phyloP scores from a whole-genome alignment of 2,329 filamentous ascomycete genomes.

The Alternaria angustiovoidea region DNA sequence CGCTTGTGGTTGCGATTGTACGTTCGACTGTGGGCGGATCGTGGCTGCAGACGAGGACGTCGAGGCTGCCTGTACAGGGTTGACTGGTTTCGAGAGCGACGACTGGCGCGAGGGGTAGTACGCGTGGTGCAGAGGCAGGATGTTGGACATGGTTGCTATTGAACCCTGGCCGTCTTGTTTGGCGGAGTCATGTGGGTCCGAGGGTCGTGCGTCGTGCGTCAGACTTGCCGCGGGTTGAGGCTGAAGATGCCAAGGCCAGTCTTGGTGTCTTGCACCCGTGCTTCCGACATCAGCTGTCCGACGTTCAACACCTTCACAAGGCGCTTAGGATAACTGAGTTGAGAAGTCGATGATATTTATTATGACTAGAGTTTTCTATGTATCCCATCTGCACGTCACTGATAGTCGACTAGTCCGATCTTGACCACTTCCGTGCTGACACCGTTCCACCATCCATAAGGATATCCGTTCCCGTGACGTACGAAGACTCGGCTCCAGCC shows the following conservation, averaged over 20 bases:
- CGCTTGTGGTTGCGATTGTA: constrained; percentile 18
- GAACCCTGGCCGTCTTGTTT: constrained; percentile 14
- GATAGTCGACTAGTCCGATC: too few relatives aligned
- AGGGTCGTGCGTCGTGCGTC: constrained; percentile 22
- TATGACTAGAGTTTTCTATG: too few relatives aligned
- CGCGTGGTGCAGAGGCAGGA: constrained; percentile 29
- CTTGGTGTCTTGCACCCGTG: not conserved
- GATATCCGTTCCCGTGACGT: constrained; percentile 2
- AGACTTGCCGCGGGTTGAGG: constrained; percentile 13
- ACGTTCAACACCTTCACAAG: not conserved
- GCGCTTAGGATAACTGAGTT: too few relatives aligned
- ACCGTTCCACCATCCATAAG: constrained; percentile 1
- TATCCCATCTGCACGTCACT: too few relatives aligned
- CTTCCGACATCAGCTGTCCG: not conserved
- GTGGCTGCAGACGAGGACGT: constrained; percentile 13
- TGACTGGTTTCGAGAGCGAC: constrained; percentile 12
- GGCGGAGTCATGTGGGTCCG: constrained; percentile 32
- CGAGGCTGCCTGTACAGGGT: constrained; percentile 3
- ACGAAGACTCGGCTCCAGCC: not conserved
- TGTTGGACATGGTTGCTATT: constrained; percentile 31
- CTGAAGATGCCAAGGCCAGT: constrained; percentile 15
- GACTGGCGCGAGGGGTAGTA: constrained; percentile 20
- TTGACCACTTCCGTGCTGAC: too few relatives aligned
- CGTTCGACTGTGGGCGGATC: constrained; percentile 5
- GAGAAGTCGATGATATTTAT: too few relatives aligned